Base-by-base conservation (phyloP, 345 rosid species). In the Geranium rotundifolium region DNA sequence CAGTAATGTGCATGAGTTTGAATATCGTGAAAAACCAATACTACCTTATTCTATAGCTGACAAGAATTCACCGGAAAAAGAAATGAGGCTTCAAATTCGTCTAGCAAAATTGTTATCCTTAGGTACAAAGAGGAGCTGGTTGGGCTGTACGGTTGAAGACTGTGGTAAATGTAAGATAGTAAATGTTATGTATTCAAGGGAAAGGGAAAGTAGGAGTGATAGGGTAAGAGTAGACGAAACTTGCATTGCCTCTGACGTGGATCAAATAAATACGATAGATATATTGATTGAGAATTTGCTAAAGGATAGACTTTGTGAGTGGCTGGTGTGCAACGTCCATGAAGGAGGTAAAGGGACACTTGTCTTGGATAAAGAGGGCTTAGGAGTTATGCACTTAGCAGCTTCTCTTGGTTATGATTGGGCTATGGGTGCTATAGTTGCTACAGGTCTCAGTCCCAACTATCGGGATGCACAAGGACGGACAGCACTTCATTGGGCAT, bases 1-100 rank as follows among this genome's bases (percentile, higher is more conserved):
- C 68, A 86, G 89, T 69, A 89, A 86, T 76, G 82, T 84, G 62
- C 79, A 87, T 75, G 89, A 81, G 67, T 86, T 86, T 74, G 85
- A 81, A 71, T 86, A 66, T 71, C 89, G 65, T 60, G 84, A 79
- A 74, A 70, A 67, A 65, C 79, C 79, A 37, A n/a, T 57, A n/a
- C 71, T 63, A 49, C 41, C 39, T 65, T 62, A 17, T 54, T 60
- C 69, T 55, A 4, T 8, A 16, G 34, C 75, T 30, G 17, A 57
- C 29, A 61, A 61, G 62, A 60, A 37, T 61, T 64, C 59, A 23
- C 64, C 59, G 7, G 69, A 59, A 55, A 79, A 78, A 39, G 80
- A 79, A 66, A 31, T 70, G 56, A 59, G 4, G 60, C 68, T 86
- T 55, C 86, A 75, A 77, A 67, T 65, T 23, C 80, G 77, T 59